Percentiles rank a stretch among this genome's conserved stretches.
Evolutionary conservation across 2,329 filamentous ascomycete genomes (phyloP).

Genomic region (Aspergillus fijiensis): DNA sequence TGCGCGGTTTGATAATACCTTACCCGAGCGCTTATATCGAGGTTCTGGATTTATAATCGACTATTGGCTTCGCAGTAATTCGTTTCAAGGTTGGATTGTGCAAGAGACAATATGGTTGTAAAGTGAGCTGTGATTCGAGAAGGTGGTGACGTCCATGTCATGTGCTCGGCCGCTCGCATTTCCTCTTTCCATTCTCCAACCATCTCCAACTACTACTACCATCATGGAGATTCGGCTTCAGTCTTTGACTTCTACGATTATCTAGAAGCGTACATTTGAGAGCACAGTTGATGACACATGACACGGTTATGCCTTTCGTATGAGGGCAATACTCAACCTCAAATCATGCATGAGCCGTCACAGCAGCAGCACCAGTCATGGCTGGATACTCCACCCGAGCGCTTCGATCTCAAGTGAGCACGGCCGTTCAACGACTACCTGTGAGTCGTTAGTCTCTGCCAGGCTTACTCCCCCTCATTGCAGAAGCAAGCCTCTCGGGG

Average conservation of each 20-base stretch:
- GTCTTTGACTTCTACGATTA: no score
- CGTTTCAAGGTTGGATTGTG: not conserved
- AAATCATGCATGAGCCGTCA: constrained; percentile 13
- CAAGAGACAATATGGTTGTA: not conserved
- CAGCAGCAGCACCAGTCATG: constrained; percentile 4
- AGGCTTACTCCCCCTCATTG: no score
- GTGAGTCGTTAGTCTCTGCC: no score
- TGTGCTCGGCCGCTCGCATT: not conserved
- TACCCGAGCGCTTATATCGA: not conserved
- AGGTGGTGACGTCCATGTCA: not conserved
- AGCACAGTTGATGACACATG: not conserved
- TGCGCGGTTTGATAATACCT: not conserved
- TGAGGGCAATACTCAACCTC: not conserved
- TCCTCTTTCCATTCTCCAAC: not conserved
- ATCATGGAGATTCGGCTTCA: no score
- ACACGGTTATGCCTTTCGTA: not conserved
- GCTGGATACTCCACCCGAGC: constrained; percentile 6
- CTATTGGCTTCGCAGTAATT: not conserved
- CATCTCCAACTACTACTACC: not conserved
- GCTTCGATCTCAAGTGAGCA: constrained; percentile 6
- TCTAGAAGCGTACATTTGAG: not conserved
- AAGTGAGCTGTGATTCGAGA: not conserved
- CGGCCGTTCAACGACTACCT: no score
- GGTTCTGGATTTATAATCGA: not conserved
- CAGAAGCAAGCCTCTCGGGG: not conserved